phyloP scores from a whole-genome alignment of 2,329 filamentous ascomycete genomes.

The Diaporthe australafricana region DNA sequence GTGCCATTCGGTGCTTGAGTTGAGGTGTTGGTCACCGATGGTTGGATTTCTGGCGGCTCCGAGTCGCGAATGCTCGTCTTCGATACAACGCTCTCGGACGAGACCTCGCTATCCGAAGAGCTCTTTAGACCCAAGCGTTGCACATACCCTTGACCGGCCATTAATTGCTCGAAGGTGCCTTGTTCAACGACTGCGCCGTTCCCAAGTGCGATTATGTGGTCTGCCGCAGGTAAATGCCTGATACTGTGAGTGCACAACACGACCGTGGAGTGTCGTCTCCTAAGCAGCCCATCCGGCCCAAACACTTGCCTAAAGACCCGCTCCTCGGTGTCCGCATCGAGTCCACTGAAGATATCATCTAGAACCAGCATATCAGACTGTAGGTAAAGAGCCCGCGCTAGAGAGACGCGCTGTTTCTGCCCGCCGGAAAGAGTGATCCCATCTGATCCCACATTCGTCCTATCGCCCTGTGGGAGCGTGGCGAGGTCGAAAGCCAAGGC shows the following conservation, averaged over 20 bases:
- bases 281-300: conserved; percentile 47
- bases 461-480: conserved; percentile 48
- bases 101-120: conserved; percentile 36
- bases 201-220: conserved; percentile 59
- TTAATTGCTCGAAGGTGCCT: conserved; percentile 52
- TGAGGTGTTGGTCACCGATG: neutral
- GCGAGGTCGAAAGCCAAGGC: conserved; percentile 45
- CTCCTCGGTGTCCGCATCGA: conserved; percentile 55
- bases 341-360: conserved; percentile 54
- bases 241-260: conserved; percentile 55
- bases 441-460: conserved; percentile 49
- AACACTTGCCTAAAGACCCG: conserved; percentile 54
- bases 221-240: conserved; percentile 52
- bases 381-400: conserved; percentile 43
- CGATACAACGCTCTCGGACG: conserved; percentile 5
- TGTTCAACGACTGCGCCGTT: conserved; percentile 57
- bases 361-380: conserved; percentile 47
- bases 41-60: conserved; percentile 34
- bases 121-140: conserved; percentile 50
- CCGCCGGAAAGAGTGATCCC: conserved; percentile 52
- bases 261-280: conserved; percentile 40
- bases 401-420: conserved; percentile 46
- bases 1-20: too few relatives aligned
- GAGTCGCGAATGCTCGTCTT: neutral
- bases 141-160: conserved; percentile 52